A percentile compares a stretch with the other conserved stretches of the same genome.
Conservation (phyloP, 2,329 filamentous ascomycete genomes). For the Waltergamsia citrina region DNA sequence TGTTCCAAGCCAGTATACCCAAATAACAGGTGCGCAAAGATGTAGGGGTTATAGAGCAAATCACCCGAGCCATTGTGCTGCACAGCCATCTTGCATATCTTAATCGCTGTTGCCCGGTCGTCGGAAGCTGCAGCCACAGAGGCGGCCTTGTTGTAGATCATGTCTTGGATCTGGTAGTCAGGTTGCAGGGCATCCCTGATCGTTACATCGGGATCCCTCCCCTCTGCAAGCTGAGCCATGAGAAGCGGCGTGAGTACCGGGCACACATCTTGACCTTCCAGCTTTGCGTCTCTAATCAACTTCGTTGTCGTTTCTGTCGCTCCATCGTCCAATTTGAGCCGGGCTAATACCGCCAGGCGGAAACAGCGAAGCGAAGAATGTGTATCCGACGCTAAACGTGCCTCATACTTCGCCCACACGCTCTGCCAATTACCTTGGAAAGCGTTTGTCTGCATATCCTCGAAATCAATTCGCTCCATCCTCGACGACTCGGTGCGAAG, state of each 20-base stretch:
- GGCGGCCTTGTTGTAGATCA: slow-evolving; percentile 17
- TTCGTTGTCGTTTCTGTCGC: slow-evolving; percentile 20
- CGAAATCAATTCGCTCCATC: background rate
- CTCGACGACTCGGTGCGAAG: background rate
- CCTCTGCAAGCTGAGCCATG: slow-evolving; percentile 22
- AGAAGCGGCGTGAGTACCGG: slow-evolving; percentile 28
- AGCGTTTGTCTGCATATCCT: slow-evolving; percentile 28
- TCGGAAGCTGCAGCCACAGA: background rate
- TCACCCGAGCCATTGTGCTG: slow-evolving; percentile 23
- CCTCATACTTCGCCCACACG: slow-evolving; percentile 28
- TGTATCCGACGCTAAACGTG: slow-evolving; percentile 21
- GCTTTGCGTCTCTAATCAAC: slow-evolving; percentile 28
- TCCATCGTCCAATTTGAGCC: slow-evolving; percentile 20
- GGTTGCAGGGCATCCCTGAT: slow-evolving; percentile 16
- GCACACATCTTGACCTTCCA: slow-evolving; percentile 30
- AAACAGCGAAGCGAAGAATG: slow-evolving; percentile 29
- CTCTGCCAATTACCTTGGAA: slow-evolving; percentile 16
- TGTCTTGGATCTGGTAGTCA: slow-evolving; percentile 21
- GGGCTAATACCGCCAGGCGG: slow-evolving; percentile 35
- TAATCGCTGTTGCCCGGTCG: slow-evolving; percentile 16
- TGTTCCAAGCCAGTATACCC: slow-evolving; percentile 19
- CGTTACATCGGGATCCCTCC: slow-evolving; percentile 14
- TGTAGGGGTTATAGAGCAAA: slow-evolving; percentile 24
- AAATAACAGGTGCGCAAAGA: slow-evolving; percentile 24
- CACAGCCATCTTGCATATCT: slow-evolving; percentile 24